Evolutionary conservation across 768 basidiomycete genomes (phyloP).

Genomic region (Coprinellus micaceus): DNA sequence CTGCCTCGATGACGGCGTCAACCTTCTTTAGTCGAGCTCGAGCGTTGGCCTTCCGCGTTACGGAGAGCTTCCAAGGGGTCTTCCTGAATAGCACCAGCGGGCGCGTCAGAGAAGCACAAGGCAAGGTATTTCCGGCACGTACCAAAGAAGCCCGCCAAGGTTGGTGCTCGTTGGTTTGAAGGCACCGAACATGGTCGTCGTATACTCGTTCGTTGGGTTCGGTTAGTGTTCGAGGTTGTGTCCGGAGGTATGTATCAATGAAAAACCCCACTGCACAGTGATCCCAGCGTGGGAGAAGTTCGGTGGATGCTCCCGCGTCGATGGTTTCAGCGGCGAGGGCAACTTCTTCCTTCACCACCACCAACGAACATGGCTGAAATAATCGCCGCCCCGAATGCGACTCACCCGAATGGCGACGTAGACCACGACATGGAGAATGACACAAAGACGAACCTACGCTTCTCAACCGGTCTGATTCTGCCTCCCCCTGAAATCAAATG

Average conservation of each 20-base stretch:
- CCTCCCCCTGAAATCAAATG: constrained; percentile 96
- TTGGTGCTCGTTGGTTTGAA: constrained; percentile 70
- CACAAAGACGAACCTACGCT: constrained; percentile 40
- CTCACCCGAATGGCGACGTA: constrained; percentile 36
- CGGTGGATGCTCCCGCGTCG: too few species aligned
- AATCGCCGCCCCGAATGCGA: constrained; percentile 38
- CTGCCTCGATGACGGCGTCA: constrained; percentile 88
- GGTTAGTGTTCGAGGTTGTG: too few species aligned
- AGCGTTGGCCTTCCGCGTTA: constrained; percentile 89
- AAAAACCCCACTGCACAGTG: too few species aligned
- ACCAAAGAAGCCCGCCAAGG: constrained; percentile 85
- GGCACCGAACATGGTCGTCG: constrained; percentile 72
- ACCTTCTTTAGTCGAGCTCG: constrained; percentile 87
- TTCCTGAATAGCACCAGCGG: constrained; percentile 86
- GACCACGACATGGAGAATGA: constrained; percentile 39
- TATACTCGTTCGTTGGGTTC: constrained; percentile 4
- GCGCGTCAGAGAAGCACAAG: constrained; percentile 1
- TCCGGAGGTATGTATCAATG: too few species aligned
- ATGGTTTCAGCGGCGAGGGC: neutral
- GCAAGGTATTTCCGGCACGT: neutral
- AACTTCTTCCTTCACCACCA: constrained; percentile 12
- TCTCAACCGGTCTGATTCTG: constrained; percentile 84
- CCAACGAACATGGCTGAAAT: constrained; percentile 46
- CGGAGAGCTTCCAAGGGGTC: constrained; percentile 87
- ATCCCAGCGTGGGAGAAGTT: too few species aligned